Evolutionary conservation across 345 rosid genomes (phyloP).

Genomic region (Pugionium dolabratum): DNA sequence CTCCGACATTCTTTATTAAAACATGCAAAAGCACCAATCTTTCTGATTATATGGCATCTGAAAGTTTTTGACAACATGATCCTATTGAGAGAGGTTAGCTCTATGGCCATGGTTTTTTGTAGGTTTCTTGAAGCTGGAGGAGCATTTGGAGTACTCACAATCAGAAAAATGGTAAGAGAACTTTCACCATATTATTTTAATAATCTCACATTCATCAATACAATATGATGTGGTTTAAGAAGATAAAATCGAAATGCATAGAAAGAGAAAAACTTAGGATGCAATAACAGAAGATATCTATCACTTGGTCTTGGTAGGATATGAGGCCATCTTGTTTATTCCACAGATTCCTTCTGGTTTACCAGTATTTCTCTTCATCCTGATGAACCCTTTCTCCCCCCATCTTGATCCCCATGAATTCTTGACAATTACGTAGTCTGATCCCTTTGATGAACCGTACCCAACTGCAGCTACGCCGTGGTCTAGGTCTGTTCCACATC

Average conservation of each 20-base stretch:
- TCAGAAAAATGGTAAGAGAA: constrained; percentile 12
- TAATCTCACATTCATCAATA: constrained; percentile 30
- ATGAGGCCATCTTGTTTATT: constrained; percentile 85
- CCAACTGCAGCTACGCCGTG: constrained; percentile 86
- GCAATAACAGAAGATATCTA: constrained; percentile 2
- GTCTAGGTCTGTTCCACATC: constrained; percentile 66
- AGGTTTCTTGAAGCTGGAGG: constrained; percentile 13
- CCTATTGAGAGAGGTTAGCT: background rate
- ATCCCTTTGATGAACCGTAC: constrained; percentile 65
- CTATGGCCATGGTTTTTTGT: constrained; percentile 6
- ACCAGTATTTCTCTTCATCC: constrained; percentile 79
- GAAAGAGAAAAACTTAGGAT: constrained; percentile 2
- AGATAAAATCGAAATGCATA: background rate
- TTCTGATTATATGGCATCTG: constrained; percentile 19
- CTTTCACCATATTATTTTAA: constrained; percentile 27
- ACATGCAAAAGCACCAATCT: constrained; percentile 3
- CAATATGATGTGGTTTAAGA: constrained; percentile 25
- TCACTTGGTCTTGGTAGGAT: constrained; percentile 57
- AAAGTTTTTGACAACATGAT: constrained; percentile 6
- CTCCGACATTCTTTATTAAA: constrained; percentile 11
- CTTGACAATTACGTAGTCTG: constrained; percentile 71
- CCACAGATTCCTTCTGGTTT: constrained; percentile 78
- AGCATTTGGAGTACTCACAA: background rate
- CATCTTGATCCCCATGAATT: constrained; percentile 85
- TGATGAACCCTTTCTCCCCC: constrained; percentile 79